Evolutionary conservation across 805 yeast genomes (phyloP).

Genomic region (Kuraishia ogatae): DNA sequence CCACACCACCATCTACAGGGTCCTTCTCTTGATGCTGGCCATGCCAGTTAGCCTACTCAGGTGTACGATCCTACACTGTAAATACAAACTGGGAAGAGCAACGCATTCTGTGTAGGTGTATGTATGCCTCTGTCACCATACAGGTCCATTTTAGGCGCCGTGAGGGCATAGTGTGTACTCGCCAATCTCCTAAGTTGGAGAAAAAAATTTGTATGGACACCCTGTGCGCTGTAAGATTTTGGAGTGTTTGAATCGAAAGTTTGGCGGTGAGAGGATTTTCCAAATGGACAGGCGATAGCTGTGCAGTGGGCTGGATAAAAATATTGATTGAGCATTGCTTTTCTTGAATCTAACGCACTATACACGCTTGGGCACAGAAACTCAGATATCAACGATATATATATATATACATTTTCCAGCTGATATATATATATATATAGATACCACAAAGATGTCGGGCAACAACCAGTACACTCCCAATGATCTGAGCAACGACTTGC

Average conservation of each 20-base stretch:
- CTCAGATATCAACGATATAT: no score
- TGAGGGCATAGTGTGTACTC: not conserved
- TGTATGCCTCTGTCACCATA: no score
- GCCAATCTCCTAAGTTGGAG: not conserved
- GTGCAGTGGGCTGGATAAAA: not conserved
- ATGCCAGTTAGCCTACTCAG: no score
- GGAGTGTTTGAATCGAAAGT: not conserved
- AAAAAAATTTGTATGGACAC: not conserved
- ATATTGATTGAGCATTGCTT: not conserved
- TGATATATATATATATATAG: no score
- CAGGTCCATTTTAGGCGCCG: no score
- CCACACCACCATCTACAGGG: no score
- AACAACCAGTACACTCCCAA: not conserved
- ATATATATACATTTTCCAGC: no score
- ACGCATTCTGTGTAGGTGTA: no score
- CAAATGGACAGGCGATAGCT: not conserved
- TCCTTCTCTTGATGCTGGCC: no score
- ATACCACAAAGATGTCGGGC: not conserved
- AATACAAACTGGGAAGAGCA: no score
- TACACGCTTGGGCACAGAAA: no score
- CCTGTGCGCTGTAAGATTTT: not conserved
- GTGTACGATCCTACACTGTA: no score
- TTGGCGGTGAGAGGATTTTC: not conserved
- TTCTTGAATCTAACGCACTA: not conserved
- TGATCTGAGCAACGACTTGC: conserved; percentile 1